Evolutionary conservation across 2,329 filamentous ascomycete species (phyloP).

Genomic region (Ophiosphaerella narmari): DNA sequence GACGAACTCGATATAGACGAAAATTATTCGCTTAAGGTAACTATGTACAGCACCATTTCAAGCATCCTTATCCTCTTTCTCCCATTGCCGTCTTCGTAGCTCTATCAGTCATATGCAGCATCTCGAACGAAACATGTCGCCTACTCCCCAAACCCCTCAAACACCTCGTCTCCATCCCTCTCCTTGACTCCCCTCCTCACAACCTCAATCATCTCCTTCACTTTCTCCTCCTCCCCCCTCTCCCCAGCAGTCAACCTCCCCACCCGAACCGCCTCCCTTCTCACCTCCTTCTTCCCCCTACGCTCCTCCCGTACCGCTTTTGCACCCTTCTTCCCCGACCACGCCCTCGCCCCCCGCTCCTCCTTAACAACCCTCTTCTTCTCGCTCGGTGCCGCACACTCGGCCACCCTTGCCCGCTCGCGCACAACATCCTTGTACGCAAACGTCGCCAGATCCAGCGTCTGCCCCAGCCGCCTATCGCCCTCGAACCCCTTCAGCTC

Average conservation of each 20-base stretch:
- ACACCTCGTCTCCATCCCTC: constrained; percentile 35
- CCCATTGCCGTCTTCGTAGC: too few species aligned
- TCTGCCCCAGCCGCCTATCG: constrained; percentile 49
- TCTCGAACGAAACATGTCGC: too few species aligned
- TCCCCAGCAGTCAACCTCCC: constrained; percentile 33
- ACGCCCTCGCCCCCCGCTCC: constrained; percentile 35
- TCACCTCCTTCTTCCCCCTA: constrained; percentile 41
- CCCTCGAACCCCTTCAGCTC: constrained; percentile 62
- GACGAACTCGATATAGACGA: not conserved
- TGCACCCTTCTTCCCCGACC: constrained; percentile 45
- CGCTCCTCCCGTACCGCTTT: constrained; percentile 36
- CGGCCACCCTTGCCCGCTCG: constrained; percentile 49
- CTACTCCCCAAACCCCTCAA: constrained; percentile 42
- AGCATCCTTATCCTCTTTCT: not conserved
- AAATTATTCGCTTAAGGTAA: too few species aligned
- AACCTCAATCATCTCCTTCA: constrained; percentile 37
- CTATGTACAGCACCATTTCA: not conserved
- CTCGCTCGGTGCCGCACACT: constrained; percentile 24
- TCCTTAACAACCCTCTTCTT: constrained; percentile 35
- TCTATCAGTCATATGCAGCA: too few species aligned
- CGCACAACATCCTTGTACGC: constrained; percentile 53
- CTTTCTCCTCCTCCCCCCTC: constrained; percentile 40
- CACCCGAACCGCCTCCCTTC: constrained; percentile 34
- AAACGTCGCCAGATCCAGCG: constrained; percentile 47
- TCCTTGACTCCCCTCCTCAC: constrained; percentile 32